Evolutionary conservation across 768 basidiomycete species (phyloP).

Genomic region (Guyanaporus albipodus): DNA sequence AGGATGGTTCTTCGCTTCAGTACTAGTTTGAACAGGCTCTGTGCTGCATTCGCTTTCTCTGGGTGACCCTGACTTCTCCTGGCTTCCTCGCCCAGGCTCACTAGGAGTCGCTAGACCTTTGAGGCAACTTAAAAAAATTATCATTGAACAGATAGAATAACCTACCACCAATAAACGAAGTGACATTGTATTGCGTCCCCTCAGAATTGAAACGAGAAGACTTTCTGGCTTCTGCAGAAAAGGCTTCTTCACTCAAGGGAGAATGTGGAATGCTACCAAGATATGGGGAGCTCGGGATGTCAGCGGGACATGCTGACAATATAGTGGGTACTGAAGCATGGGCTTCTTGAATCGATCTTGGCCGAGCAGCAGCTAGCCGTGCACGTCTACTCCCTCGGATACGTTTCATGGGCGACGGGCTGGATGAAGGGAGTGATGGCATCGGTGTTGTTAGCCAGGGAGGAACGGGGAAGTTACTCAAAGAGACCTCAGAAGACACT

Average conservation of each 20-base stretch:
- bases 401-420: conserved; percentile 14
- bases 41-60: conserved; percentile 3
- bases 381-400: conserved; percentile 21
- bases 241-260: conserved; percentile 9
- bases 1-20: not conserved
- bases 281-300: conserved; percentile 17
- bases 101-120: conserved; percentile 35
- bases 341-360: conserved; percentile 5
- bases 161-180: conserved; percentile 63
- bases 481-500: conserved; percentile 51
- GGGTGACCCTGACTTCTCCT: conserved; percentile 4
- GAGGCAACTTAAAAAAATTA: conserved; percentile 2
- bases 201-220: conserved; percentile 36
- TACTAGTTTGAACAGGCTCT: not conserved
- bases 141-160: not conserved
- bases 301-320: conserved; percentile 22
- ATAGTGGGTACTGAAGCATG: conserved; percentile 22
- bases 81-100: conserved; percentile 8
- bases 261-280: conserved; percentile 17
- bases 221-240: conserved; percentile 14
- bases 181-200: conserved; percentile 64
- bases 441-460: conserved; percentile 34
- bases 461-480: conserved; percentile 68
- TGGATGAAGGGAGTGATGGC: conserved; percentile 18
- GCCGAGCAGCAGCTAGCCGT: conserved; percentile 10